Evolutionary conservation across 2,329 filamentous ascomycete species (phyloP).

Genomic region (Aspergillus udagawae): DNA sequence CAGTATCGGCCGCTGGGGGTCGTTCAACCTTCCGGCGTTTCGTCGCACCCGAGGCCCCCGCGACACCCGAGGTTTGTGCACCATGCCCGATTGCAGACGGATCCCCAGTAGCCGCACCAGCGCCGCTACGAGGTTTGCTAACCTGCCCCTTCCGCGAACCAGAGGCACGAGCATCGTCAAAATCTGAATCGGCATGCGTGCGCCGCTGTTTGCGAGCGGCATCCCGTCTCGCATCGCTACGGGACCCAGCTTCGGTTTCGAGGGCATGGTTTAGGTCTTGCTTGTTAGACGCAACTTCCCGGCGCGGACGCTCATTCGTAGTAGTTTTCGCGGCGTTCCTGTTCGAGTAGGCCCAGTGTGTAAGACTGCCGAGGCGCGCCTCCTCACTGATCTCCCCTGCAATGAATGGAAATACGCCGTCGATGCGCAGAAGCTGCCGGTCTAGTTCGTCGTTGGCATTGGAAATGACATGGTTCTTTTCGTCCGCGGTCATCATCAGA

Average conservation of each 20-base stretch:
- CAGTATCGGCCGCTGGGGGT: constrained; percentile 35
- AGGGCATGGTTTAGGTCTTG: constrained; percentile 62
- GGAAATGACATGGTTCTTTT: constrained; percentile 95
- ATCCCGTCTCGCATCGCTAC: constrained; percentile 81
- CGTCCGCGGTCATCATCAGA: constrained; percentile 85
- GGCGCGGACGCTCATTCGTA: constrained; percentile 67
- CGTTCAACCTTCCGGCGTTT: constrained; percentile 85
- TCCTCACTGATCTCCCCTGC: constrained; percentile 90
- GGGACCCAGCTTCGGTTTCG: constrained; percentile 76
- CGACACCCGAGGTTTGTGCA: constrained; percentile 46
- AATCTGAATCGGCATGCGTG: constrained; percentile 72
- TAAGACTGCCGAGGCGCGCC: constrained; percentile 83
- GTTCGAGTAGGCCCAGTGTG: constrained; percentile 93
- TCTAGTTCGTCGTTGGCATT: constrained; percentile 87
- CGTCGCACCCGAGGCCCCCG: constrained; percentile 49
- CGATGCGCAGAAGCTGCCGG: constrained; percentile 77
- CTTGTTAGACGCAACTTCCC: constrained; percentile 73
- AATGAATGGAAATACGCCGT: constrained; percentile 81
- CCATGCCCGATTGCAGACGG: constrained; percentile 12
- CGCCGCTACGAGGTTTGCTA: constrained; percentile 47
- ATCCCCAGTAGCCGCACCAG: constrained; percentile 20
- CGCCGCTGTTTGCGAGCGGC: constrained; percentile 72
- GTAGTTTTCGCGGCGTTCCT: constrained; percentile 58
- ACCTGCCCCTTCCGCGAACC: constrained; percentile 52
- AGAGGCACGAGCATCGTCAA: constrained; percentile 59